phyloP scores from a whole-genome alignment of 768 basidiomycete species.

The Paxillus rubicundulus region DNA sequence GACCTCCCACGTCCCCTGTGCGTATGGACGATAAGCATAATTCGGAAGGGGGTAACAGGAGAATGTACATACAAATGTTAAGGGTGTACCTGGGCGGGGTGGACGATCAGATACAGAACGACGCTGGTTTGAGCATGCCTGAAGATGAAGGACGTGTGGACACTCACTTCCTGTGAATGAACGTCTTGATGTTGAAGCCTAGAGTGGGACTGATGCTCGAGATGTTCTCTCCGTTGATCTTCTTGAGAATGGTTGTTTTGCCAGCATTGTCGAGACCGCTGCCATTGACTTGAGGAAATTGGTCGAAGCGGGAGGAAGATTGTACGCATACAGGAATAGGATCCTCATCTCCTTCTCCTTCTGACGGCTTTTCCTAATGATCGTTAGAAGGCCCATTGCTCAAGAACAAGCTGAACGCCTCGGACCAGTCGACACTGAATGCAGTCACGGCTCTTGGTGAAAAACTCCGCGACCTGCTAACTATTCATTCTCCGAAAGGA shows the following conservation, averaged over 20 bases:
- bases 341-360: conserved; percentile 98
- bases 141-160: conserved; percentile 19
- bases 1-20: conserved; percentile 97
- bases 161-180: conserved; percentile 81
- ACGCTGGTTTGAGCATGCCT: conserved; percentile 16
- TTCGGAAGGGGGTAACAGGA: background rate
- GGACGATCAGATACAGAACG: conserved; percentile 24
- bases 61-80: conserved; percentile 38
- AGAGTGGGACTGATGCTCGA: conserved; percentile 86
- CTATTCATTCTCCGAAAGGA: conserved; percentile 12
- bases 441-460: too few species aligned
- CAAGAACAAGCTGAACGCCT: background rate
- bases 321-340: conserved; percentile 73
- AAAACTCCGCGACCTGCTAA: conserved; percentile 4
- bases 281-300: conserved; percentile 19
- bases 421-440: background rate
- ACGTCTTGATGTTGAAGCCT: conserved; percentile 99
- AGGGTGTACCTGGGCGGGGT: conserved; percentile 37
- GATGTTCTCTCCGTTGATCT: conserved; percentile 90
- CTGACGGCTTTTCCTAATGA: conserved; percentile 92
- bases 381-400: conserved; percentile 89
- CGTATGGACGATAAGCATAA: conserved; percentile 78
- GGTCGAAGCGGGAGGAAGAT: conserved; percentile 5
- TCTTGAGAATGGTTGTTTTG: conserved; percentile 97
- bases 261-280: conserved; percentile 98